Evolutionary conservation across 2,329 filamentous ascomycete genomes (phyloP).

Genomic region (Alternaria postmessia): DNA sequence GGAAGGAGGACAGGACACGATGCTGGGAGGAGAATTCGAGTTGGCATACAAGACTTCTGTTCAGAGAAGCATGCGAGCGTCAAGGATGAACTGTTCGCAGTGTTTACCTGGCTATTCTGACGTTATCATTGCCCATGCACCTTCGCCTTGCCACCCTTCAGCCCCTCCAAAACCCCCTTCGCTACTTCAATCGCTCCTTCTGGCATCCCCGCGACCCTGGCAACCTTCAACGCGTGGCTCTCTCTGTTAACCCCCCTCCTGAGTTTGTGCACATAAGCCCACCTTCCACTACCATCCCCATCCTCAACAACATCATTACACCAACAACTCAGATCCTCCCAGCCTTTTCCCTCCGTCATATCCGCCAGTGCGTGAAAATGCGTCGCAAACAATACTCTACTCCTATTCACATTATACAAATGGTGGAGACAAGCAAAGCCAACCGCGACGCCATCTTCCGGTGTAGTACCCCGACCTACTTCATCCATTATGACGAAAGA

Average conservation of each 20-base stretch:
- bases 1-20: not conserved
- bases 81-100: too few relatives aligned
- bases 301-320: constrained; percentile 91
- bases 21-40: not conserved
- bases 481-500: constrained; percentile 98
- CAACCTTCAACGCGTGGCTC: constrained; percentile 96
- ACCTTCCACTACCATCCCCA: constrained; percentile 60
- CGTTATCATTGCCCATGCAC: too few relatives aligned
- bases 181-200: constrained; percentile 75
- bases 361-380: constrained; percentile 90
- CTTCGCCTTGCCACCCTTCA: constrained; percentile 19
- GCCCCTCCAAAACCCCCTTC: constrained; percentile 60
- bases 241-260: constrained; percentile 81
- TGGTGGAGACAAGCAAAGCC: constrained; percentile 89
- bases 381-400: constrained; percentile 88
- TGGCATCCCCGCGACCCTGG: constrained; percentile 80
- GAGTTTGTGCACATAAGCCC: constrained; percentile 86
- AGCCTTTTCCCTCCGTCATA: constrained; percentile 66
- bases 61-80: too few relatives aligned
- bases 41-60: too few relatives aligned
- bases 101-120: too few relatives aligned
- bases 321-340: constrained; percentile 72
- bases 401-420: constrained; percentile 77
- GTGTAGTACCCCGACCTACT: constrained; percentile 92
- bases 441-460: constrained; percentile 88